phyloP scores from a whole-genome alignment of 2,329 filamentous ascomycete species.

The Fusarium compactum region DNA sequence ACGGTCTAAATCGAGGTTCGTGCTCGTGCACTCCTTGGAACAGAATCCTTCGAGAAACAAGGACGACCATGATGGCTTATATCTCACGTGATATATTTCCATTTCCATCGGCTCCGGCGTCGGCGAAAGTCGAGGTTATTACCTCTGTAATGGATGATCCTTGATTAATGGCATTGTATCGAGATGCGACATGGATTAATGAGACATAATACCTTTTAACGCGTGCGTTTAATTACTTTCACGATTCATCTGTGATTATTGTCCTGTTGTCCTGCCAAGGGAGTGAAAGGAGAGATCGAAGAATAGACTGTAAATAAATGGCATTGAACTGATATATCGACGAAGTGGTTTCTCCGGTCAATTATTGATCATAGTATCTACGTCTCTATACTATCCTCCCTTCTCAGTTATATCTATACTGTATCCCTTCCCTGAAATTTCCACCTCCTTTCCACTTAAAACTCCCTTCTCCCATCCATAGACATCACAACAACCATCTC shows the following conservation, averaged over 20 bases:
- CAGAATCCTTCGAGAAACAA: conserved; percentile 3
- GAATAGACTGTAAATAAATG: background rate
- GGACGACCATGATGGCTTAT: background rate
- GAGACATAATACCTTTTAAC: background rate
- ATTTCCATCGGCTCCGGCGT: background rate
- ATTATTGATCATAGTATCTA: background rate
- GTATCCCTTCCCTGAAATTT: background rate
- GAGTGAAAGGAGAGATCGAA: conserved; percentile 2
- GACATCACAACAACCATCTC: background rate
- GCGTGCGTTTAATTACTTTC: background rate
- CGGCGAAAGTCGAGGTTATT: background rate
- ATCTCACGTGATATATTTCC: conserved; percentile 12
- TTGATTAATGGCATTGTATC: background rate
- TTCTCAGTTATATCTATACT: background rate
- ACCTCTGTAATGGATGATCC: background rate
- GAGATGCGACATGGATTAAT: background rate
- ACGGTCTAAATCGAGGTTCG: conserved; percentile 10
- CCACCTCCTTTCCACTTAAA: background rate
- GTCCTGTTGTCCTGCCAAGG: conserved; percentile 1
- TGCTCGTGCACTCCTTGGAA: conserved; percentile 3
- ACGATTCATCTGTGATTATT: background rate
- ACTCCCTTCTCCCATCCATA: background rate
- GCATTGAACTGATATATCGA: background rate
- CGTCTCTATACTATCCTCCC: background rate
- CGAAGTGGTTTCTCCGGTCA: background rate